Evolutionary conservation across 164 flowering plant genomes (phyloP).

Genomic region (Nelumbo lutea): DNA sequence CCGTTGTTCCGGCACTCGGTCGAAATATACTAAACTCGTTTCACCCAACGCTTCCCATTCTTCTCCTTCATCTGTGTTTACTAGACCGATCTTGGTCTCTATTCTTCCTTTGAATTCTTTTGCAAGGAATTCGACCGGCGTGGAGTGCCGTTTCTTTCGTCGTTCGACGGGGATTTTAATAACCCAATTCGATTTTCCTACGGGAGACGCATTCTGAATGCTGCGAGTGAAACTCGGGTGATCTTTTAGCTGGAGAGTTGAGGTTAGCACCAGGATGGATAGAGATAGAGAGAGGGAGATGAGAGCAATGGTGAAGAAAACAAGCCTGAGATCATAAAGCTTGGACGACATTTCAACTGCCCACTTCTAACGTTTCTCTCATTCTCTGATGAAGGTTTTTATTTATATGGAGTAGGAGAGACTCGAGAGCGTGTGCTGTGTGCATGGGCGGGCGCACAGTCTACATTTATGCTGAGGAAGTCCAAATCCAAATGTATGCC

Average conservation of each 20-base stretch:
- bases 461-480: too few relatives aligned
- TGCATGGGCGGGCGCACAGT: too few relatives aligned
- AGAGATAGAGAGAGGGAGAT: constrained; percentile 15
- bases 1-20: constrained; percentile 26
- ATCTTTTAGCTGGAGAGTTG: neutral
- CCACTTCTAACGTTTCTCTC: too few relatives aligned
- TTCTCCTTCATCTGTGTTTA: constrained; percentile 25
- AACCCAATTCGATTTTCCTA: neutral
- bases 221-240: neutral
- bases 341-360: neutral
- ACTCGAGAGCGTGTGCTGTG: too few relatives aligned
- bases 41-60: constrained; percentile 13
- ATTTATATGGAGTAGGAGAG: too few relatives aligned
- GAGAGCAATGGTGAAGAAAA: constrained; percentile 11
- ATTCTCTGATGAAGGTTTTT: too few relatives aligned
- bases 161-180: neutral
- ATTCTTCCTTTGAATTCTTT: constrained; percentile 5
- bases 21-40: constrained; percentile 31
- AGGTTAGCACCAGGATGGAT: constrained; percentile 11
- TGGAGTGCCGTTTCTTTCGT: neutral
- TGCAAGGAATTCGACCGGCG: constrained; percentile 11
- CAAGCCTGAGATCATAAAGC: neutral
- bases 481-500: too few relatives aligned
- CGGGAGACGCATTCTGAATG: neutral
- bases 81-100: constrained; percentile 32